Evolutionary conservation across 2,329 filamentous ascomycete genomes (phyloP).

Genomic region (Podosphaera aphanis): DNA sequence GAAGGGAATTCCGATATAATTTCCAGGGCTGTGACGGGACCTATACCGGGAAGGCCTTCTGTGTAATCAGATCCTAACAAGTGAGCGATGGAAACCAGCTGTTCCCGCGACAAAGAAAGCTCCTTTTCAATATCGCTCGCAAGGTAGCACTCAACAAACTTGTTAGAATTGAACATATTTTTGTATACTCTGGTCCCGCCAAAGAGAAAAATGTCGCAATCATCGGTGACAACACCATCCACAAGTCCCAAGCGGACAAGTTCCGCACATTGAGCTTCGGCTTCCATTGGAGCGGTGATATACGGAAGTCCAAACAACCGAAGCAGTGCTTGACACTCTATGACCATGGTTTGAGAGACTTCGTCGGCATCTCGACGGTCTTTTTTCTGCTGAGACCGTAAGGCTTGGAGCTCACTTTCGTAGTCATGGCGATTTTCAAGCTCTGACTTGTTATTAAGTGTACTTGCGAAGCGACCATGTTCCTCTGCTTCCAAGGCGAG

Average conservation of each 20-base stretch:
- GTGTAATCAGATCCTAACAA: slow-evolving; percentile 88
- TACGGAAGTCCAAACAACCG: slow-evolving; percentile 85
- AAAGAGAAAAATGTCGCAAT: slow-evolving; percentile 90
- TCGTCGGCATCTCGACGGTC: slow-evolving; percentile 90
- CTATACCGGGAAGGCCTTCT: slow-evolving; percentile 71
- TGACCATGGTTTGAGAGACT: slow-evolving; percentile 86
- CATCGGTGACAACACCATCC: slow-evolving; percentile 92
- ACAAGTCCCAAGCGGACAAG: slow-evolving; percentile 69
- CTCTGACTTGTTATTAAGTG: slow-evolving; percentile 54
- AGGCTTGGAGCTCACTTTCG: slow-evolving; percentile 63
- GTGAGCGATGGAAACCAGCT: slow-evolving; percentile 76
- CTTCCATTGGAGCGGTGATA: slow-evolving; percentile 95
- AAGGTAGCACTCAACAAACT: slow-evolving; percentile 93
- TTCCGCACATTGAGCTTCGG: slow-evolving; percentile 90
- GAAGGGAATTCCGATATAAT: slow-evolving; percentile 71
- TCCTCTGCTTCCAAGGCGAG: slow-evolving; percentile 82
- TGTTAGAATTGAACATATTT: slow-evolving; percentile 98
- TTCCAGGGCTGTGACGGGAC: slow-evolving; percentile 83
- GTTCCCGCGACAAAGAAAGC: slow-evolving; percentile 62
- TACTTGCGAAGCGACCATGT: slow-evolving; percentile 75
- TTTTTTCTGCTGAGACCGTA: slow-evolving; percentile 88
- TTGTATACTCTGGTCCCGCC: slow-evolving; percentile 94
- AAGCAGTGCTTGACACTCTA: slow-evolving; percentile 79
- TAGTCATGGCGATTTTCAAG: slow-evolving; percentile 54
- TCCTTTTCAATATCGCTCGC: slow-evolving; percentile 66